Percentiles rank a stretch among this genome's conserved stretches.
phyloP scores from a whole-genome alignment of 805 yeast genomes.

The Candida nemodendra region DNA sequence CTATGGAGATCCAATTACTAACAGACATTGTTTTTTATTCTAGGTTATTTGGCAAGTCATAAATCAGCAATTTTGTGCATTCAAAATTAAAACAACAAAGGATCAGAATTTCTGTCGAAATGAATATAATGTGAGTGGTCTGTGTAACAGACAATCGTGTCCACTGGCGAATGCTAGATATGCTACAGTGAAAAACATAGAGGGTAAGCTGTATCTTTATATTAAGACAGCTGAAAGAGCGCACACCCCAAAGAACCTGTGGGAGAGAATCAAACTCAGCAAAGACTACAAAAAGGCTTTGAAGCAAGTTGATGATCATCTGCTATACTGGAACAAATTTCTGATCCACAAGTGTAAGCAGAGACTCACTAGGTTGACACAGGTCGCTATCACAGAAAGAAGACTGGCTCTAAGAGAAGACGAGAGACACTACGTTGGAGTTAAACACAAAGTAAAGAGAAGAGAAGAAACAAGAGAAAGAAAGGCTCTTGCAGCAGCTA shows the following conservation, averaged over 20 bases:
- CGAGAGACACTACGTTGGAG: conserved; percentile 91
- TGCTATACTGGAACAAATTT: conserved; percentile 91
- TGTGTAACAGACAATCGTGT: conserved; percentile 90
- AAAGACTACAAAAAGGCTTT: conserved; percentile 88
- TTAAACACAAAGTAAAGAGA: conserved; percentile 90
- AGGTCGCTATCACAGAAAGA: conserved; percentile 93
- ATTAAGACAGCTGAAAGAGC: conserved; percentile 98
- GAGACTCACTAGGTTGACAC: conserved; percentile 89
- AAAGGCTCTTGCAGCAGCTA: conserved; percentile 95
- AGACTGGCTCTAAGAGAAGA: conserved; percentile 89
- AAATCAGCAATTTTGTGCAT: conserved; percentile 93
- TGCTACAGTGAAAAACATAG: conserved; percentile 80
- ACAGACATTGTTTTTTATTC: conserved; percentile 12
- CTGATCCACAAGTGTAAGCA: conserved; percentile 93
- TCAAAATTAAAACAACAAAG: conserved; percentile 83
- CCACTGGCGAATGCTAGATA: conserved; percentile 93
- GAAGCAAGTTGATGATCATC: conserved; percentile 81
- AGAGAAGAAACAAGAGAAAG: conserved; percentile 94
- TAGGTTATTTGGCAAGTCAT: conserved; percentile 97
- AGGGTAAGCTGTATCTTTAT: conserved; percentile 78
- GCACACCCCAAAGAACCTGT: conserved; percentile 87
- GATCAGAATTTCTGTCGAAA: conserved; percentile 92
- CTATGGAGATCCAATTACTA: conserved; percentile 5
- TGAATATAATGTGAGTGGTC: conserved; percentile 93
- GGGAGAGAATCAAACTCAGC: conserved; percentile 92